These are phyloP conservation scores for Schizonepeta tenuifolia DNA, from an alignment of 257 asterid genomes.

Conservation along the genomic window DNA sequence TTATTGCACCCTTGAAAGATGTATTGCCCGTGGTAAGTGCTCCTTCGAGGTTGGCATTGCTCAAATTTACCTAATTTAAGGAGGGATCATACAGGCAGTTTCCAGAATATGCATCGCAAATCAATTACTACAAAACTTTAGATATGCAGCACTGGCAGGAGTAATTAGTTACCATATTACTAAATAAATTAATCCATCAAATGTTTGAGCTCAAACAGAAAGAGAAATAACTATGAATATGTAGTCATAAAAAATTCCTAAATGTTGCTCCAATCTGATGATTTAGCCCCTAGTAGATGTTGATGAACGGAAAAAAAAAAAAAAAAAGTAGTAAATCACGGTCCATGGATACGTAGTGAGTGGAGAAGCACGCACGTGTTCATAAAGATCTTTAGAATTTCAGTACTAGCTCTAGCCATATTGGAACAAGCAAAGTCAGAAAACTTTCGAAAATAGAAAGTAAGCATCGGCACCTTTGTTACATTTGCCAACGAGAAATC, in stretches of 20 bases:
- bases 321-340: background rate
- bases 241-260: background rate
- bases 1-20: conserved; percentile 79
- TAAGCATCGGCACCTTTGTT: conserved; percentile 62
- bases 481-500: conserved; percentile 94
- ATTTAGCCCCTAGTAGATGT: background rate
- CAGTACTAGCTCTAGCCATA: background rate
- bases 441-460: background rate
- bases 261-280: conserved; percentile 8
- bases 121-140: background rate
- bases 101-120: background rate
- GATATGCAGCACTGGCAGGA: background rate
- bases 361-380: background rate
- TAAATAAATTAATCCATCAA: background rate
- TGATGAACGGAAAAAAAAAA: background rate
- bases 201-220: background rate
- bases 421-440: background rate
- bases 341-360: background rate
- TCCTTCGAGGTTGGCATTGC: conserved; percentile 92
- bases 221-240: background rate
- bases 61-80: conserved; percentile 68
- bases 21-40: conserved; percentile 95
- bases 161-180: background rate
- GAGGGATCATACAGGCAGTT: background rate
- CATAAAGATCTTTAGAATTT: background rate